A percentile compares a stretch with the other conserved stretches of the same genome.
Conservation (phyloP, 2,329 filamentous ascomycete genomes). For the Trichocomaceae sp. region DNA sequence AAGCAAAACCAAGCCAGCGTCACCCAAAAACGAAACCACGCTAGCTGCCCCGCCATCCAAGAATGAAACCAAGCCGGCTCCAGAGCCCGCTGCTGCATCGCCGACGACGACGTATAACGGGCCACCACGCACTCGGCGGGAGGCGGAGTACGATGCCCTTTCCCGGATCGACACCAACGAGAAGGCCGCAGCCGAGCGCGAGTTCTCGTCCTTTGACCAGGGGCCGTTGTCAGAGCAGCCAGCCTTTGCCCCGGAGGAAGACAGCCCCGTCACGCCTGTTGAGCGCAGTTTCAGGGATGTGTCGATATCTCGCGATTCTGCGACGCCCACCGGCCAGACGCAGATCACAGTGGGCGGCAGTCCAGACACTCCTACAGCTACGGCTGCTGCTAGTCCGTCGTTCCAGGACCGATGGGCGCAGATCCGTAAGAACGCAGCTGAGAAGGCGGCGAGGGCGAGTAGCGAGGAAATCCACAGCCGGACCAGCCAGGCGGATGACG, state of each 20-base stretch:
- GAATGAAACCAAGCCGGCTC: slow-evolving; percentile 6
- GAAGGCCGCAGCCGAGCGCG: slow-evolving; percentile 38
- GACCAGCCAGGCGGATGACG: slow-evolving; percentile 57
- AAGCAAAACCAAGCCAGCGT: slow-evolving; percentile 6
- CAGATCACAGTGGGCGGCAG: no score
- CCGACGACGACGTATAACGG: slow-evolving; percentile 18
- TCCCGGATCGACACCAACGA: slow-evolving; percentile 55
- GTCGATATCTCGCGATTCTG: slow-evolving; percentile 11
- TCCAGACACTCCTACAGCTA: no score
- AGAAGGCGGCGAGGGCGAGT: slow-evolving; percentile 58
- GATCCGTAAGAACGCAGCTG: slow-evolving; percentile 88
- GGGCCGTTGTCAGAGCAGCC: slow-evolving; percentile 82
- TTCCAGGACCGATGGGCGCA: slow-evolving; percentile 86
- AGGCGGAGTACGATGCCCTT: slow-evolving; percentile 49
- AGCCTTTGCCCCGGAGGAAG: slow-evolving; percentile 63
- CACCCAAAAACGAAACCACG: slow-evolving; percentile 6
- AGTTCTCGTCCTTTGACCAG: slow-evolving; percentile 70
- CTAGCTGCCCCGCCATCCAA: slow-evolving; percentile 7
- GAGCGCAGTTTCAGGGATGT: slow-evolving; percentile 38
- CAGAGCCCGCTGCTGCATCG: slow-evolving; percentile 19
- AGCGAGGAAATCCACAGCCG: slow-evolving; percentile 57
- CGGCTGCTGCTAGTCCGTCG: slow-evolving; percentile 1
- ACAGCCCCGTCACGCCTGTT: slow-evolving; percentile 41
- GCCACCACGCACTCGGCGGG: slow-evolving; percentile 39
- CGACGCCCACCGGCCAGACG: slow-evolving; percentile 6